Percentiles rank a stretch among this genome's conserved stretches.
These are phyloP conservation scores for Chaetoscypha palmicola DNA, from an alignment of 2,329 filamentous ascomycete species.

Conservation along the genomic window DNA sequence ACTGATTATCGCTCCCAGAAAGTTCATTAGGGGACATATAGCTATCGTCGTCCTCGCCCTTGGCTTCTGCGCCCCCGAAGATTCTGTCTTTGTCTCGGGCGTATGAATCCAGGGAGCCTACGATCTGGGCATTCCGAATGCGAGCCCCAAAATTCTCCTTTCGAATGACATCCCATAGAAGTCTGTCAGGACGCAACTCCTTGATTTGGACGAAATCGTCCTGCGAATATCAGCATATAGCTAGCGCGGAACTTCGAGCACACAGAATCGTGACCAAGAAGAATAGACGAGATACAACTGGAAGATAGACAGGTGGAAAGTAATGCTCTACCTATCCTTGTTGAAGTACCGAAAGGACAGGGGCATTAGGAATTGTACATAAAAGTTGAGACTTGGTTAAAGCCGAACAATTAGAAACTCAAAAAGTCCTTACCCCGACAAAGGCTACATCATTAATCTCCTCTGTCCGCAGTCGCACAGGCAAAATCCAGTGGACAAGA, in stretches of 20 bases:
- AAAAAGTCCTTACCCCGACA: constrained; percentile 57
- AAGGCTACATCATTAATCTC: constrained; percentile 77
- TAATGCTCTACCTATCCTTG: too few relatives aligned
- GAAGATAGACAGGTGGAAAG: too few relatives aligned
- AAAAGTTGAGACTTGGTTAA: too few relatives aligned
- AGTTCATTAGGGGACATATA: constrained; percentile 5
- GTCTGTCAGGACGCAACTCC: constrained; percentile 62
- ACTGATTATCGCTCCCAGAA: background rate
- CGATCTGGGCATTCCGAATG: constrained; percentile 71
- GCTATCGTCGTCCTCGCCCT: constrained; percentile 22
- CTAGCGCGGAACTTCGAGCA: background rate
- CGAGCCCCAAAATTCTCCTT: constrained; percentile 72
- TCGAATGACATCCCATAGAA: constrained; percentile 66
- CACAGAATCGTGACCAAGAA: background rate
- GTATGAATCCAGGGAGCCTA: constrained; percentile 48
- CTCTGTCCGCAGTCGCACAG: constrained; percentile 66
- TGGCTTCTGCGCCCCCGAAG: constrained; percentile 32
- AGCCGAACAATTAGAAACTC: constrained; percentile 15
- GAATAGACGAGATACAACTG: too few relatives aligned
- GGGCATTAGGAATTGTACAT: too few relatives aligned
- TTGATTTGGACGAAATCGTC: constrained; percentile 76
- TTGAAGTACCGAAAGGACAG: too few relatives aligned
- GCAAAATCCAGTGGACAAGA: constrained; percentile 67
- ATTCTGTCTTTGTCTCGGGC: constrained; percentile 25
- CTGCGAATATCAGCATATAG: constrained; percentile 34